Conservation (phyloP, 2,329 filamentous ascomycete species). For the Aspergillus fijiensis region DNA sequence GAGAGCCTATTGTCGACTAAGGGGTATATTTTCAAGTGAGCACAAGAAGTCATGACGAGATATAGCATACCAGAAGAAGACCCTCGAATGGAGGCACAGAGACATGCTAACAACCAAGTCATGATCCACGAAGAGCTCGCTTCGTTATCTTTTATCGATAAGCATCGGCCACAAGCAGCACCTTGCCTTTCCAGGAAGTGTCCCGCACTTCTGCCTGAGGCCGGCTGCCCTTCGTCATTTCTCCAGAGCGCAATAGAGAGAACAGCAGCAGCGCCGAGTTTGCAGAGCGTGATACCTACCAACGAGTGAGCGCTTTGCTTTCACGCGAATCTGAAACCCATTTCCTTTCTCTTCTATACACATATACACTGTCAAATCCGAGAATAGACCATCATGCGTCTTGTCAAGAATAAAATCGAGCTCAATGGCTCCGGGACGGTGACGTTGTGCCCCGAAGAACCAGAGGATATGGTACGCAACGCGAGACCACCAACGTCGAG, state of each 20-base stretch:
- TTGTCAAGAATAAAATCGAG: slow-evolving; percentile 67
- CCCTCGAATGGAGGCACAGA: too few relatives aligned
- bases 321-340: neutral
- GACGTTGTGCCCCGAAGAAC: slow-evolving; percentile 68
- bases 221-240: slow-evolving; percentile 1
- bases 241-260: neutral
- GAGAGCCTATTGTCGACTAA: too few relatives aligned
- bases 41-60: too few relatives aligned
- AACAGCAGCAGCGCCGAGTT: neutral
- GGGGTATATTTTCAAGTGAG: too few relatives aligned
- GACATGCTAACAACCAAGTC: neutral
- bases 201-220: slow-evolving; percentile 20
- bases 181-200: slow-evolving; percentile 9
- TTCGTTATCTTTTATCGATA: slow-evolving; percentile 25
- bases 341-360: neutral
- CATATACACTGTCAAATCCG: neutral
- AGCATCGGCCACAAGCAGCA: neutral
- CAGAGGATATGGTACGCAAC: slow-evolving; percentile 67
- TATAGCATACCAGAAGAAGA: too few relatives aligned
- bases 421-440: slow-evolving; percentile 65
- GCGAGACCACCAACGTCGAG: too few relatives aligned
- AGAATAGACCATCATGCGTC: slow-evolving; percentile 53
- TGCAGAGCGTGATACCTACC: neutral
- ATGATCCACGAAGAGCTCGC: slow-evolving; percentile 13
- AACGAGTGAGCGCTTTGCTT: neutral